Percentiles rank a stretch among this genome's conserved stretches.
phyloP scores from a whole-genome alignment of 495 filamentous ascomycete genomes.

The Lasiosphaeris hirsuta region DNA sequence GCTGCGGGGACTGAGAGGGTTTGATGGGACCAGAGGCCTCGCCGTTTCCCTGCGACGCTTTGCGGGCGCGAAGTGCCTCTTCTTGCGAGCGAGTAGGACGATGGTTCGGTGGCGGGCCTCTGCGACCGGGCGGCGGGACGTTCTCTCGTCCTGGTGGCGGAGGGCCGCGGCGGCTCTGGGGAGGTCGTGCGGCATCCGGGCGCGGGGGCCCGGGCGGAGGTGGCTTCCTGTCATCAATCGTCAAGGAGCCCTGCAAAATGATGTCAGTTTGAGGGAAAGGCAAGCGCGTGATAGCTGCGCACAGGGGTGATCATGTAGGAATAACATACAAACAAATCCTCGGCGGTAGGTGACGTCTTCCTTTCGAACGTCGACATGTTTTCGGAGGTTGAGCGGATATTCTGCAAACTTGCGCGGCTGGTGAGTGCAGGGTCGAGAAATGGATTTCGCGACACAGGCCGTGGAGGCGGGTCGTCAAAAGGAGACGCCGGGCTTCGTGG shows the following conservation, averaged over 20 bases:
- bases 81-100: conserved; percentile 60
- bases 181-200: conserved; percentile 37
- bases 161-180: conserved; percentile 36
- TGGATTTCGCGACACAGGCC: conserved; percentile 83
- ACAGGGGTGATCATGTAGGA: neutral
- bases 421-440: conserved; percentile 73
- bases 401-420: conserved; percentile 46
- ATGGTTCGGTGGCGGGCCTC: conserved; percentile 46
- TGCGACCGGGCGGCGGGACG: conserved; percentile 44
- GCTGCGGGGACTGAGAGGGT: conserved; percentile 37
- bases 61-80: conserved; percentile 50
- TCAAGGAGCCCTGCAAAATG: conserved; percentile 45
- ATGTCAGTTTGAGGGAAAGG: conserved; percentile 11
- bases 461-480: conserved; percentile 55
- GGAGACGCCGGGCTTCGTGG: conserved; percentile 44
- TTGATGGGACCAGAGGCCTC: conserved; percentile 30
- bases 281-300: conserved; percentile 4
- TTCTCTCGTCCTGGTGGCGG: conserved; percentile 48
- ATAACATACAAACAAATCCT: conserved; percentile 77
- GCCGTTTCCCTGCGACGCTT: conserved; percentile 32
- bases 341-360: conserved; percentile 57
- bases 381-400: conserved; percentile 42
- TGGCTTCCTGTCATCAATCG: conserved; percentile 39
- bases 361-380: conserved; percentile 56
- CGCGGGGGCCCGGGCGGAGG: conserved; percentile 32